Conservation (phyloP, 495 filamentous ascomycete species). For the Staphylotrichum longicolle region DNA sequence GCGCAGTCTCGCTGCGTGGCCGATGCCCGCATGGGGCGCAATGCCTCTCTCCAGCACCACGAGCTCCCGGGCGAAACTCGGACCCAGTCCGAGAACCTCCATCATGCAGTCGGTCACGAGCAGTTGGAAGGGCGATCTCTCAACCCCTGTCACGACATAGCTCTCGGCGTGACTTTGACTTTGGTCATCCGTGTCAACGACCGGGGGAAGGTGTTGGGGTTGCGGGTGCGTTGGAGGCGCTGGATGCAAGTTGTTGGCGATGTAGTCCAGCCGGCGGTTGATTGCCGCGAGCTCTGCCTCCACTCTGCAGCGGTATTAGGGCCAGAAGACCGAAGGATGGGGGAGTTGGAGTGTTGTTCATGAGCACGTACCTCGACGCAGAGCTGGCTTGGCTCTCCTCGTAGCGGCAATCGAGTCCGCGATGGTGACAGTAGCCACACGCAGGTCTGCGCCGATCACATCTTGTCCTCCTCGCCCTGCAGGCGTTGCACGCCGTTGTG, state of each 20-base stretch:
- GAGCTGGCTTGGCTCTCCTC: conserved; percentile 2
- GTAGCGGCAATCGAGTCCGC: conserved; percentile 1
- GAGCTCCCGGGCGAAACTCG: not conserved
- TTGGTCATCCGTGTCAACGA: not conserved
- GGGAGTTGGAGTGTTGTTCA: not conserved
- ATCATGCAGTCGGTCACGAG: conserved; percentile 6
- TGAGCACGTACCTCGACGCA: not conserved
- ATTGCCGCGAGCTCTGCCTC: conserved; percentile 5
- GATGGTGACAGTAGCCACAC: not conserved
- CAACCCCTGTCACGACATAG: conserved; percentile 2
- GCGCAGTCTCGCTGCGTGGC: not conserved
- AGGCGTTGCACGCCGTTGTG: conserved; percentile 1
- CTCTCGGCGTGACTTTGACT: not conserved
- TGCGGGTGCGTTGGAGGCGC: not conserved
- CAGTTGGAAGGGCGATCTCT: conserved; percentile 1
- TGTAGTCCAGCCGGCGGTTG: conserved; percentile 7
- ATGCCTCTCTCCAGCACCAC: conserved; percentile 2
- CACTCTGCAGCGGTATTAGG: conserved; percentile 5
- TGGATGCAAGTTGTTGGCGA: not conserved
- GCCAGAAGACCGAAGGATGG: not conserved
- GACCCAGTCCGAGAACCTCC: conserved; percentile 1
- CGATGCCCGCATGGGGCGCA: not conserved
- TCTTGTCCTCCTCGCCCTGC: conserved; percentile 2
- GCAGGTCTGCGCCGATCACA: conserved; percentile 1
- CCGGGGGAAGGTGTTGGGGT: not conserved